Evolutionary conservation across 2,329 filamentous ascomycete genomes (phyloP).

Genomic region (Bipolaris oryzae): DNA sequence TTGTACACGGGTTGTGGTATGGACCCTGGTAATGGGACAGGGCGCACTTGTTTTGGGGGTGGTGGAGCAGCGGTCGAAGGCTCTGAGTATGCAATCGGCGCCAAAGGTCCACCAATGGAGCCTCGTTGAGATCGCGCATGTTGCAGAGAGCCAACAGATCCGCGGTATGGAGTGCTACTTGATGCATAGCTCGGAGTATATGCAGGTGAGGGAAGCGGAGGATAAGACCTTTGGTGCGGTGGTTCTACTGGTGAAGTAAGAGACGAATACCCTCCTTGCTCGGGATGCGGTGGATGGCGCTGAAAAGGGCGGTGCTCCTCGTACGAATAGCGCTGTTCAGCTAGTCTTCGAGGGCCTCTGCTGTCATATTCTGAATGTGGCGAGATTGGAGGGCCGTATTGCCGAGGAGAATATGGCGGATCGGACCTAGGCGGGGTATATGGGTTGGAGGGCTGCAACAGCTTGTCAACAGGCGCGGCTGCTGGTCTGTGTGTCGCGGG

Average conservation of each 20-base stretch:
- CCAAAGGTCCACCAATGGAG: slow-evolving; percentile 41
- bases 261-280: slow-evolving; percentile 42
- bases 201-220: slow-evolving; percentile 47
- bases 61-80: slow-evolving; percentile 39
- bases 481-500: slow-evolving; percentile 33
- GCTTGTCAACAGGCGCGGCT: slow-evolving; percentile 45
- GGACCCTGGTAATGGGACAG: slow-evolving; percentile 44
- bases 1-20: slow-evolving; percentile 49
- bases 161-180: slow-evolving; percentile 47
- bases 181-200: slow-evolving; percentile 50
- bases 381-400: slow-evolving; percentile 46
- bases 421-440: slow-evolving; percentile 51
- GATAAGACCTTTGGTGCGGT: slow-evolving; percentile 43
- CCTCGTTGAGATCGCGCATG: slow-evolving; percentile 47
- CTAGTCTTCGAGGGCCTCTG: slow-evolving; percentile 34
- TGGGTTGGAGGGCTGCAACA: slow-evolving; percentile 43
- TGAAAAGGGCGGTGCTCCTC: slow-evolving; percentile 42
- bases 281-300: slow-evolving; percentile 34
- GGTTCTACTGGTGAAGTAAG: slow-evolving; percentile 47
- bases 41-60: slow-evolving; percentile 36
- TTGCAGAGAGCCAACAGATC: slow-evolving; percentile 46
- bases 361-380: slow-evolving; percentile 45
- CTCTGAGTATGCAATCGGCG: slow-evolving; percentile 41
- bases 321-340: slow-evolving; percentile 42
- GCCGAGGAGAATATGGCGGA: slow-evolving; percentile 48